Base-by-base conservation (phyloP, 176 grass and related monocot species). In the Aegilops speltoides region DNA sequence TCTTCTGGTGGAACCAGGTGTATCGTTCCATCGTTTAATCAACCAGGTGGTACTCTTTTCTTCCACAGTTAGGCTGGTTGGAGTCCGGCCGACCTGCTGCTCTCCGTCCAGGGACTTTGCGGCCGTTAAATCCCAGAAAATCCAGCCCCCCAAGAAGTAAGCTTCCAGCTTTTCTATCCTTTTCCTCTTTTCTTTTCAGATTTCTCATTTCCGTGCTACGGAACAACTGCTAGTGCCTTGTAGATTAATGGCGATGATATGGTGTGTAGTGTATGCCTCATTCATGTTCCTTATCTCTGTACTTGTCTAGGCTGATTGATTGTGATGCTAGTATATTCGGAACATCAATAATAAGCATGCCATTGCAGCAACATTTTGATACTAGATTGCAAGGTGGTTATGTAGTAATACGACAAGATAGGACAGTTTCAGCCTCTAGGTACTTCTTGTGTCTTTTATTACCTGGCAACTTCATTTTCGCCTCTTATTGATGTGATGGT, bases 121-220 rank as follows among this genome's bases (percentile, higher is more conserved):
- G 20, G 79, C 78, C 0, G 86, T 89, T 17, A 91, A 88, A 94
- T 33, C 92, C 12, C 84, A 91, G 65, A 93, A 87, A 52, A 70
- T 90, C 85, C 92, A 95, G 19, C 79, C 91, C 14, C 76, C 86
- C 8, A 98, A 94, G 72, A 98, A 94, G 96, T 96, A 88, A 95
- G 70, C 11, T 67, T 81, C 63, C 10, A 20, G 14, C 23, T 52
- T 31, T 41, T 48, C 4, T 0, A 33, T 14, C 12, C 3, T 0
- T 24, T 29, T 3, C 50, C 19, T 11, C 10, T n/a, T 38, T 6
- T 33, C 5, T 48, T 38, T 57, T 14, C 28, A 73, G 19, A 5
- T 87, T 33, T 62, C 3, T 19, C 2, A 3, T 87, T 28, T 76
- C 1, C 5, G 6, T 64, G 4, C 50, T 78, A 46, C 41, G n/a